phyloP scores from a whole-genome alignment of 2,329 filamentous ascomycete genomes.

The Penicillium italicum region DNA sequence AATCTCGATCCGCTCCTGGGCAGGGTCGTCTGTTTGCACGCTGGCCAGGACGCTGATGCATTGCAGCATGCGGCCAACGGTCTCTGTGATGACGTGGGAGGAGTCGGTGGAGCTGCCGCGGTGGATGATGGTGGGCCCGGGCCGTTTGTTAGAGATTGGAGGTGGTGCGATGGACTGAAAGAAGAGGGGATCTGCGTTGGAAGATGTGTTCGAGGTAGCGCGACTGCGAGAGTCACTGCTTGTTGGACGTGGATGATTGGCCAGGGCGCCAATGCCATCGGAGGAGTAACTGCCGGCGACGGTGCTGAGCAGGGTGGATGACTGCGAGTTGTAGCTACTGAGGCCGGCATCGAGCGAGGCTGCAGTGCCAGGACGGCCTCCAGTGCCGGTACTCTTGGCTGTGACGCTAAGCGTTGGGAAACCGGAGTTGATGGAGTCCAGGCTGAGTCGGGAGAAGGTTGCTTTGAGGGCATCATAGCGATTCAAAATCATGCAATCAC shows the following conservation, averaged over 20 bases:
- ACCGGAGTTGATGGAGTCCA: constrained; percentile 67
- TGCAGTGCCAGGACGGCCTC: constrained; percentile 65
- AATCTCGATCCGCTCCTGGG: constrained; percentile 74
- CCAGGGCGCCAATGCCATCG: constrained; percentile 45
- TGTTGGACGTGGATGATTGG: constrained; percentile 13
- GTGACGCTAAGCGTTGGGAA: constrained; percentile 43
- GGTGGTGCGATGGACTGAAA: constrained; percentile 44
- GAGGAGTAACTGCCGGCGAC: constrained; percentile 51
- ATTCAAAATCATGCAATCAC: constrained; percentile 82
- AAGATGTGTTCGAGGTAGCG: constrained; percentile 79
- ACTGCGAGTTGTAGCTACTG: constrained; percentile 76
- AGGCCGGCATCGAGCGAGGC: constrained; percentile 69
- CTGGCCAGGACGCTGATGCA: constrained; percentile 87
- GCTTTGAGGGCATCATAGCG: constrained; percentile 84
- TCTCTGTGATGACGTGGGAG: constrained; percentile 80
- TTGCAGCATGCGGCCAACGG: constrained; percentile 91
- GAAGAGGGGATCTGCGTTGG: constrained; percentile 44
- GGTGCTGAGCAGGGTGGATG: constrained; percentile 73
- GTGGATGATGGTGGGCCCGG: constrained; percentile 35
- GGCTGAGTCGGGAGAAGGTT: constrained; percentile 82
- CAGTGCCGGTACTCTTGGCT: constrained; percentile 44
- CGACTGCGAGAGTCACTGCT: constrained; percentile 57
- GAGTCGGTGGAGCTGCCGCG: constrained; percentile 37
- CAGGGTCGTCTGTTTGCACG: constrained; percentile 67
- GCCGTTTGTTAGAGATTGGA: constrained; percentile 24